Evolutionary conservation across 2,329 filamentous ascomycete species (phyloP).

Genomic region (Fusarium continuum): DNA sequence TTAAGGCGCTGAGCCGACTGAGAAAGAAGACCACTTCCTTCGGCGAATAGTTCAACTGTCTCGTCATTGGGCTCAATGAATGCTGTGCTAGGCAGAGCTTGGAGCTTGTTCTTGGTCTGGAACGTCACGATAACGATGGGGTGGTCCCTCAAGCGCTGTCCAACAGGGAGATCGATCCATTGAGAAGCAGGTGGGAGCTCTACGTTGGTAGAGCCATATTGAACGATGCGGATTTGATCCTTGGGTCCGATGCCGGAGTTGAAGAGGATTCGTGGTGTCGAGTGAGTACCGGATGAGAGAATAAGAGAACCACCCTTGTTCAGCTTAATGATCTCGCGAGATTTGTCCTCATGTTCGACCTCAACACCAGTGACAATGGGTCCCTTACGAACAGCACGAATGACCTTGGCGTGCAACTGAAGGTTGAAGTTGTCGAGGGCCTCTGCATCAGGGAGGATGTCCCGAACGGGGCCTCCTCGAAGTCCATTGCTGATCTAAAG

Average conservation of each 20-base stretch:
- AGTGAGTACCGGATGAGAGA: conserved; percentile 72
- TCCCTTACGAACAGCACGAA: conserved; percentile 70
- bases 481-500: conserved; percentile 70
- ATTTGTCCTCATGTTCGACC: conserved; percentile 61
- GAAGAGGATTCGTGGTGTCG: conserved; percentile 72
- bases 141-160: conserved; percentile 65
- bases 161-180: conserved; percentile 69
- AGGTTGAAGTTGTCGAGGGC: conserved; percentile 71
- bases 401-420: conserved; percentile 70
- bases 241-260: conserved; percentile 68
- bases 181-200: conserved; percentile 59
- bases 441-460: conserved; percentile 71
- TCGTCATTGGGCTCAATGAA: conserved; percentile 42
- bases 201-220: conserved; percentile 56
- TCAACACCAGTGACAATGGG: conserved; percentile 72
- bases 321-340: conserved; percentile 67
- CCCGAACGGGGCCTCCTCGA: conserved; percentile 73
- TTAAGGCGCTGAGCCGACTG: conserved; percentile 57
- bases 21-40: conserved; percentile 53
- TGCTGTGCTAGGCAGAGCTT: conserved; percentile 32
- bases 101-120: conserved; percentile 40
- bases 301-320: conserved; percentile 70
- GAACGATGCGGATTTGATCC: conserved; percentile 61
- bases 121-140: conserved; percentile 49
- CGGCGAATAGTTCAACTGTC: conserved; percentile 46